These are phyloP conservation scores for Collybiopsis luxurians DNA, from an alignment of 768 basidiomycete genomes.

Conservation along the genomic window DNA sequence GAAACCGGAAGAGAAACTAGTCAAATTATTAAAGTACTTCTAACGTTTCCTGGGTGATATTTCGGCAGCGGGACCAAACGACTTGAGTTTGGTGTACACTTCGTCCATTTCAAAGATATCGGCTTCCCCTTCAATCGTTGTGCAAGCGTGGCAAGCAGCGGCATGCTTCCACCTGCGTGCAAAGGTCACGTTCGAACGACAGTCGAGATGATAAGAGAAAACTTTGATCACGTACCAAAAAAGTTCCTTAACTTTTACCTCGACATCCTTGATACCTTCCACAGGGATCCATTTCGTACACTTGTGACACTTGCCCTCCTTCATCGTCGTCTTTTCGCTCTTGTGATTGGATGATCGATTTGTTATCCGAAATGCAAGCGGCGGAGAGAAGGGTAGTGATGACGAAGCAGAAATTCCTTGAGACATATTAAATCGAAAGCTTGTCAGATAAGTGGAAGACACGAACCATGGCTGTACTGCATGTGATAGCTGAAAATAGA, in stretches of 20 bases:
- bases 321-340: constrained; percentile 54
- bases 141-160: constrained; percentile 66
- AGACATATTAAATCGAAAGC: constrained; percentile 3
- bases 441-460: constrained; percentile 9
- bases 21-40: background rate
- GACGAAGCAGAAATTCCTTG: constrained; percentile 70
- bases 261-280: constrained; percentile 71
- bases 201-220: background rate
- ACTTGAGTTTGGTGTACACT: constrained; percentile 28
- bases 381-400: constrained; percentile 76
- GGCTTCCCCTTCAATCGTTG: constrained; percentile 51
- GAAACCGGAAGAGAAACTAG: background rate
- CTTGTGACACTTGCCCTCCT: constrained; percentile 77
- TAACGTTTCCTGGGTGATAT: background rate
- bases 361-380: constrained; percentile 54
- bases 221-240: constrained; percentile 57
- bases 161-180: constrained; percentile 78
- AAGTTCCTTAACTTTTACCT: constrained; percentile 75
- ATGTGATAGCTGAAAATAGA: constrained; percentile 89
- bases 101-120: constrained; percentile 57
- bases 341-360: constrained; percentile 47
- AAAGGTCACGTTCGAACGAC: background rate
- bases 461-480: constrained; percentile 78
- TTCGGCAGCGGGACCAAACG: constrained; percentile 10
- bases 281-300: constrained; percentile 71